phyloP scores from a whole-genome alignment of 805 yeast genomes.

The Monosporozyma servazzii region DNA sequence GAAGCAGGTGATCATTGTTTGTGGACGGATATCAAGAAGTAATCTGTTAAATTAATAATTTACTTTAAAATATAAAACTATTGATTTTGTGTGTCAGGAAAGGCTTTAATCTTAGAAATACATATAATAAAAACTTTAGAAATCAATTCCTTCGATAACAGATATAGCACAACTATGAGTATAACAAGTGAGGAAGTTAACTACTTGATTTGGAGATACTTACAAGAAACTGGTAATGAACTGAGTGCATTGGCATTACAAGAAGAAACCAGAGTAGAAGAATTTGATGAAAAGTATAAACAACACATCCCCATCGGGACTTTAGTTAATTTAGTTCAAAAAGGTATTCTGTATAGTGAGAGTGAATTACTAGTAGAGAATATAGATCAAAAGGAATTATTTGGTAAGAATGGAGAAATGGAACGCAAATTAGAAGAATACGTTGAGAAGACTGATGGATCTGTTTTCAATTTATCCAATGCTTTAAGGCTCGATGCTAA shows the following conservation, averaged over 20 bases:
- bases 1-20: not conserved
- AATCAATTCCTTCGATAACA: not conserved
- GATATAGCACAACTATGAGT: constrained; percentile 44
- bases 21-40: not conserved
- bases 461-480: constrained; percentile 43
- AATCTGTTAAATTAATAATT: not conserved
- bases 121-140: not conserved
- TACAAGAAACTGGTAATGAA: constrained; percentile 75
- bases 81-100: not conserved
- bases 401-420: not conserved
- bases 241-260: constrained; percentile 73
- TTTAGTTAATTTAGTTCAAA: constrained; percentile 72
- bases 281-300: constrained; percentile 43
- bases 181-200: constrained; percentile 76
- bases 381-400: not conserved
- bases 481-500: constrained; percentile 40
- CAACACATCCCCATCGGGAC: constrained; percentile 64
- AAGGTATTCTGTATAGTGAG: constrained; percentile 72
- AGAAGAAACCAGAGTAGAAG: constrained; percentile 56
- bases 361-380: constrained; percentile 46
- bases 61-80: not conserved
- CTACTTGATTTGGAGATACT: constrained; percentile 85
- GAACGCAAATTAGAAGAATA: not conserved
- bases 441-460: constrained; percentile 14
- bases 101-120: not conserved